Percentiles rank a stretch among this genome's conserved stretches.
These are phyloP conservation scores for Hanseniaspora clermontiae DNA, from an alignment of 805 yeast species.

Conservation along the genomic window DNA sequence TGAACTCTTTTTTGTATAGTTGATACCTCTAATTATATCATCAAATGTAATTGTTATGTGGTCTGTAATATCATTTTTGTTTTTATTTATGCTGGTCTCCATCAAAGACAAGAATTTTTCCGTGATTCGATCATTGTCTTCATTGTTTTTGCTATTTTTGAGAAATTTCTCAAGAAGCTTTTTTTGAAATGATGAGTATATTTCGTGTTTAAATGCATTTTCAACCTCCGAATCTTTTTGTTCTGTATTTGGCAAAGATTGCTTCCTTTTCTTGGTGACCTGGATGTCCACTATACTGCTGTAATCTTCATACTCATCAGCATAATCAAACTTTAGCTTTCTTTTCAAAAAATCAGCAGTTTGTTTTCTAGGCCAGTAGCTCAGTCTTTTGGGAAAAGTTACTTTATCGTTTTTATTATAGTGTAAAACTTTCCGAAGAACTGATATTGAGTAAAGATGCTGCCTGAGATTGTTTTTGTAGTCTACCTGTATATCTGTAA, in stretches of 20 bases:
- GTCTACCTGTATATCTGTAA: constrained; percentile 2
- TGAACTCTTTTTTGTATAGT: neutral
- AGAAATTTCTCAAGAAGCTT: neutral
- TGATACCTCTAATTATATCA: constrained; percentile 4
- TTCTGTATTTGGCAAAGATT: neutral
- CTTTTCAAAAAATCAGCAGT: constrained; percentile 5
- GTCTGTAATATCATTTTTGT: neutral
- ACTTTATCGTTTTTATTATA: neutral
- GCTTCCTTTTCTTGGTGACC: neutral
- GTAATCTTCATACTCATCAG: neutral
- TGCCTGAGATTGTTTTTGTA: constrained; percentile 8
- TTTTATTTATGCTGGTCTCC: neutral
- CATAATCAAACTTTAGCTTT: constrained; percentile 3
- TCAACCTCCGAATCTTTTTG: neutral
- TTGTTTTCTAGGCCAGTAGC: constrained; percentile 9
- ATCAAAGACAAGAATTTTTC: neutral
- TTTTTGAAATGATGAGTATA: neutral
- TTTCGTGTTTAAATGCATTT: neutral
- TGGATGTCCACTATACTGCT: neutral
- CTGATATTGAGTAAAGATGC: constrained; percentile 4
- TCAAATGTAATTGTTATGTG: neutral
- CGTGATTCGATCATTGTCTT: neutral
- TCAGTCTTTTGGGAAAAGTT: constrained; percentile 1
- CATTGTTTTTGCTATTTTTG: neutral
- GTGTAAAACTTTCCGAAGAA: constrained; percentile 1